Base-by-base conservation (phyloP, 1,284 basidiomycete species). In the Amylostereum areolatum region DNA sequence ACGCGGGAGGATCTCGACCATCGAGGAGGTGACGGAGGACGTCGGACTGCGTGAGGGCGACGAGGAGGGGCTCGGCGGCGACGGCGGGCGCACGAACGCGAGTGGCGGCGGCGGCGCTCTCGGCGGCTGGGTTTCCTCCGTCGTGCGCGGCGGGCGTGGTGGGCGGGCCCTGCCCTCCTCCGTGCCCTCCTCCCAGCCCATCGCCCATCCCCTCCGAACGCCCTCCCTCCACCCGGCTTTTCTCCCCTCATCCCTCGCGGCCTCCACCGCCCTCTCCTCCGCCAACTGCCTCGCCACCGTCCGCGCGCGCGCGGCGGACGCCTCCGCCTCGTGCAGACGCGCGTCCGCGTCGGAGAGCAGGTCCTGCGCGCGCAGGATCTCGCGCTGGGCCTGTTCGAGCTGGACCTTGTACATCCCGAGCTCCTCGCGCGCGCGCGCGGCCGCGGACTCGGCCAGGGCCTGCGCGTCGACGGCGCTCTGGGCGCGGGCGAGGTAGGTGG, bases 351-450 rank as follows among this genome's bases (percentile, higher is more conserved):
- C 62, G 51, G 71, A 62, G 31, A 77, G 65, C 45, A 72, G 66
- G 37, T 73, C 71, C 55, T 78, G 74, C 1, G 74, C 75, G 7
- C 74, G 65, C 7, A 73, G 65, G 49, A 60, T 59, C 31, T 76
- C 72, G 54, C 77, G 74, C 37, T 68, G 66, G 55, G 73, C 71
- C 1, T 74, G 74, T 51, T 70, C 65, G 11, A 77, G 64, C 33
- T 76, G 73, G 10, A 71, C 44, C 58, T 72, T 70, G 59, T 74
- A 75, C 55, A 77, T 42, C 50, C 67, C 63, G 29, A 77, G 64
- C 56, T 75, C 73, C 55, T 74, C 71, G 46, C 62, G 59, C 12
- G 70, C 64, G 25, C 70, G 65, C 11, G 66, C 57, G 0, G 66
- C 63, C 2, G 76, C 73, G 6, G 70, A 61, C 47, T 74, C 71